Evolutionary conservation across 345 rosid genomes (phyloP).

Genomic region (Gossypium mustelinum): DNA sequence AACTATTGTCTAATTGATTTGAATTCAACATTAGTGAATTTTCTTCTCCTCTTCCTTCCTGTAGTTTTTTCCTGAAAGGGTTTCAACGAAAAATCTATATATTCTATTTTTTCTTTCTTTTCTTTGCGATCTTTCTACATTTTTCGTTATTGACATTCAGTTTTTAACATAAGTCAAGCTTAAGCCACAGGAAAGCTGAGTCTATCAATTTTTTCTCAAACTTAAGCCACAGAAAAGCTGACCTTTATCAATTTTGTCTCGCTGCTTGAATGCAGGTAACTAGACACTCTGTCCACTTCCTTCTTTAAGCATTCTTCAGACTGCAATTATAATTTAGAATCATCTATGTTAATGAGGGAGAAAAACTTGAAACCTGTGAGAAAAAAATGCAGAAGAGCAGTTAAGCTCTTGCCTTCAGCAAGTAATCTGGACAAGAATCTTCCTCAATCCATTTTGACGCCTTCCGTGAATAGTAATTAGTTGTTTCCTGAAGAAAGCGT

Average conservation of each 20-base stretch:
- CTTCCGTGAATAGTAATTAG: constrained; percentile 77
- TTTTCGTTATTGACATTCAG: too few species aligned
- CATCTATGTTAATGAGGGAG: neutral
- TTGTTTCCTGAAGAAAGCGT: constrained; percentile 58
- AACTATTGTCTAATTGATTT: too few species aligned
- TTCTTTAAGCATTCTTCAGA: constrained; percentile 88
- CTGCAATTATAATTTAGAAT: constrained; percentile 34
- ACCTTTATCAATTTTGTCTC: constrained; percentile 93
- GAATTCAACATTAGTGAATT: too few species aligned
- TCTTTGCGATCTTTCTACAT: too few species aligned
- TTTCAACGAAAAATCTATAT: too few species aligned
- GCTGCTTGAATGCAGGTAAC: constrained; percentile 80
- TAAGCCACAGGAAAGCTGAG: too few species aligned
- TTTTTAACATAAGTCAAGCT: too few species aligned
- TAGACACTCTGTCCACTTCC: constrained; percentile 82
- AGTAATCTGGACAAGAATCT: constrained; percentile 76
- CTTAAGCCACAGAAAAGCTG: constrained; percentile 19
- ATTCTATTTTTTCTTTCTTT: too few species aligned
- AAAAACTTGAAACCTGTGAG: constrained; percentile 4
- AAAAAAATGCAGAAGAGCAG: neutral
- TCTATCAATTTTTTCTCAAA: neutral
- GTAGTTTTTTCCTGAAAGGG: rapidly evolving
- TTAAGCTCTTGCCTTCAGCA: constrained; percentile 55
- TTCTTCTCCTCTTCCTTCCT: too few species aligned
- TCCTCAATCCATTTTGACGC: constrained; percentile 80